Conservation (phyloP, 768 basidiomycete species). For the Imleria badia region DNA sequence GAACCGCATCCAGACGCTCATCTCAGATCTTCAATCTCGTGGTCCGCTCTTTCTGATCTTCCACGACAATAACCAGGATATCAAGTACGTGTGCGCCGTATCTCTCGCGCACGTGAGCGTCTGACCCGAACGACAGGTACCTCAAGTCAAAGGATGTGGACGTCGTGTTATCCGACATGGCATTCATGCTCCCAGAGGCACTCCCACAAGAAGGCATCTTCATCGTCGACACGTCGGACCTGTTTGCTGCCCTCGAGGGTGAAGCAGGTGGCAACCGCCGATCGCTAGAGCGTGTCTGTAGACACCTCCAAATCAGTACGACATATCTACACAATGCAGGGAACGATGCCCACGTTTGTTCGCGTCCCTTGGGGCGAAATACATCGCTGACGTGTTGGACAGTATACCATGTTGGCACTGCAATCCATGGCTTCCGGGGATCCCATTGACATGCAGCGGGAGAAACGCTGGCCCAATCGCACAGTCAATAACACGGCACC, state of each 20-base stretch:
- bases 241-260: constrained; percentile 76
- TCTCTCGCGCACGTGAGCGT: background rate
- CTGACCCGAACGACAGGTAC: constrained; percentile 39
- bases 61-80: constrained; percentile 75
- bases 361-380: background rate
- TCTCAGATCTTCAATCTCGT: constrained; percentile 37
- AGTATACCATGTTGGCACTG: constrained; percentile 73
- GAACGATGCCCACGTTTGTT: constrained; percentile 77
- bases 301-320: constrained; percentile 57
- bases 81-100: constrained; percentile 49
- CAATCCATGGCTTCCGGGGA: constrained; percentile 73
- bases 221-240: constrained; percentile 69
- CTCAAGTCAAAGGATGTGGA: constrained; percentile 51
- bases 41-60: constrained; percentile 79
- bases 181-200: constrained; percentile 56
- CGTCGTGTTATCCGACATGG: constrained; percentile 52
- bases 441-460: constrained; percentile 71
- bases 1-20: constrained; percentile 45
- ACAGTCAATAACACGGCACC: constrained; percentile 29
- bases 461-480: constrained; percentile 75
- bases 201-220: constrained; percentile 54
- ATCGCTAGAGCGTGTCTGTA: constrained; percentile 60
- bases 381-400: background rate
- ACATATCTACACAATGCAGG: constrained; percentile 77
- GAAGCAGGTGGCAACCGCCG: constrained; percentile 50